Conservation (phyloP, 805 yeast species). For the Wickerhamomyces xylosicus region DNA sequence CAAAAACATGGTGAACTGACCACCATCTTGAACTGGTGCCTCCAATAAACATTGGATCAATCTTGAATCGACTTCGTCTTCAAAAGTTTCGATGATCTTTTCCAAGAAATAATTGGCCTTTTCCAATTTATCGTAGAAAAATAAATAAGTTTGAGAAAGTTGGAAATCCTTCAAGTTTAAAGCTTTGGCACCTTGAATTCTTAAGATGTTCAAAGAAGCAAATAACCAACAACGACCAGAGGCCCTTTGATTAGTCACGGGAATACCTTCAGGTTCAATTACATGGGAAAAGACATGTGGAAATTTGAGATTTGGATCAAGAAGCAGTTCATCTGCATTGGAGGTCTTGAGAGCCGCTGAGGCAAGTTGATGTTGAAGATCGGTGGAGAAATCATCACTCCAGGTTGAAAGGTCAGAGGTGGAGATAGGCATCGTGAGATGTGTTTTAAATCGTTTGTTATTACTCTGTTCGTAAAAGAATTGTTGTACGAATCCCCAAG, state of each 20-base stretch:
- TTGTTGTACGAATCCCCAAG: too few relatives aligned
- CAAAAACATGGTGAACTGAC: slow-evolving; percentile 79
- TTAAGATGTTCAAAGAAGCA: slow-evolving; percentile 68
- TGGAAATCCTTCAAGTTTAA: slow-evolving; percentile 60
- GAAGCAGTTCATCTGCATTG: slow-evolving; percentile 23
- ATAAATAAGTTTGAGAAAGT: slow-evolving; percentile 68
- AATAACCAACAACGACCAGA: slow-evolving; percentile 88
- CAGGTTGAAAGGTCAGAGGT: slow-evolving; percentile 10
- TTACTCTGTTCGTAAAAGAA: too few relatives aligned
- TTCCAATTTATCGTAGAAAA: slow-evolving; percentile 81
- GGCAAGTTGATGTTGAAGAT: slow-evolving; percentile 23
- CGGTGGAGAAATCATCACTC: slow-evolving; percentile 18
- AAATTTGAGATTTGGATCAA: slow-evolving; percentile 9
- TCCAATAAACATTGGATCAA: slow-evolving; percentile 53
- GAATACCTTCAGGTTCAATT: slow-evolving; percentile 38
- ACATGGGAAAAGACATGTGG: slow-evolving; percentile 18
- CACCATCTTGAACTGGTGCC: slow-evolving; percentile 75
- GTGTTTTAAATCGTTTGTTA: too few relatives aligned
- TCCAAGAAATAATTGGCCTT: slow-evolving; percentile 75
- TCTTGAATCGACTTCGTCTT: slow-evolving; percentile 59
- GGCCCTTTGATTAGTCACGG: slow-evolving; percentile 62
- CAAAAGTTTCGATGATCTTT: slow-evolving; percentile 59
- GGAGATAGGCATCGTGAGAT: slow-evolving; percentile 5
- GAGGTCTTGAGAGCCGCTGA: slow-evolving; percentile 24
- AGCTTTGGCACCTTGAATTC: slow-evolving; percentile 50